Evolutionary conservation across 2,329 filamentous ascomycete genomes (phyloP), one percentile per base, ranked within the genome.

Genomic region (Aspergillaceae sp.): DNA sequence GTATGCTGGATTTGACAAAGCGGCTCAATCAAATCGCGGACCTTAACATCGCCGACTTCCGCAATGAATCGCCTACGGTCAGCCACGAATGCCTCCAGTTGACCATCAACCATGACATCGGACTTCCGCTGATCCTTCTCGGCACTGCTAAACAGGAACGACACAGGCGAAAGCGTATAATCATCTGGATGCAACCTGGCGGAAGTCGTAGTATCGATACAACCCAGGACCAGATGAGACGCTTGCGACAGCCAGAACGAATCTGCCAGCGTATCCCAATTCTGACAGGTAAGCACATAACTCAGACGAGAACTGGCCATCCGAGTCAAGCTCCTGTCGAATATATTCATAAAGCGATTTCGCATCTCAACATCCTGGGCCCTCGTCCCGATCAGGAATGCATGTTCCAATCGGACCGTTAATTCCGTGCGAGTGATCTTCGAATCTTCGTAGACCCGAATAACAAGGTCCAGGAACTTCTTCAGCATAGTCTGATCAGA

Each of bases 171-270:
- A 6, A 87, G 77, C 47, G 80, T 85, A 69, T 95, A 91, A 65
- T 98, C 92, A 7, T 94, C 87, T 0, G 76, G 64, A 56, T 96
- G 83, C 43, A 98, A 74, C 55, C 88, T 85, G 29, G 88, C 80
- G 9, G 79, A 75, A n/a, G 78, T 78, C 54, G 86, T 87, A 75
- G 87, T 84, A 63, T 98, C 92, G 37, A 97, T 79, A 5, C 87
- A 90, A 10, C 92, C 90, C 53, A 98, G 80, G 46, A 99, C 80
- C 36, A 98, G 75, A 59, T 98, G 92, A 11, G 89, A 89, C 32
- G 94, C 91, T 67, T 99, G 92, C 36, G 89, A 84, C 42, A 99
- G 74, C 94, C 94, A 99, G 71, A 94, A 99, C 1, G 87, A 94
- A 57, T 98, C 92, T 2, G 82, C 83, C 41, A 99, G 75, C 0